Evolutionary conservation across 305 asterid species (phyloP).

Genomic region (Fraxinus xanthoxyloides): DNA sequence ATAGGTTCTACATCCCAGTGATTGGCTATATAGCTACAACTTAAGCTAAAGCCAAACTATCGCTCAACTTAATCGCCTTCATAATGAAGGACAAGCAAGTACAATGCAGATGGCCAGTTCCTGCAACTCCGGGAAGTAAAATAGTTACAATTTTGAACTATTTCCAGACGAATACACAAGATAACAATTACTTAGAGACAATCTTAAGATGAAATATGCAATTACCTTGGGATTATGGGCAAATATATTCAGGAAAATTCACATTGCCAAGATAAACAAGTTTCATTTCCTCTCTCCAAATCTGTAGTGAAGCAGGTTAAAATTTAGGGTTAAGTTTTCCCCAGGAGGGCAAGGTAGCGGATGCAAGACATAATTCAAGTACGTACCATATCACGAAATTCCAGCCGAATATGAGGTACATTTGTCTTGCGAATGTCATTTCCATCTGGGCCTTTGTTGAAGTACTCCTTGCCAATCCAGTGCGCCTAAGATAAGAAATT

Average conservation of each 20-base stretch:
- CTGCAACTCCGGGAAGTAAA: constrained; percentile 19
- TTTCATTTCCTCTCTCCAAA: constrained; percentile 94
- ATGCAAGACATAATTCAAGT: neutral
- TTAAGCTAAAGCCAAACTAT: constrained; percentile 5
- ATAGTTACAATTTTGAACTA: neutral
- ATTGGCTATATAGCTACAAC: neutral
- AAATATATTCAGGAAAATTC: constrained; percentile 48
- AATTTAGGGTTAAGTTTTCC: neutral
- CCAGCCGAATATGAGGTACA: constrained; percentile 94
- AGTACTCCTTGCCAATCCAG: constrained; percentile 90
- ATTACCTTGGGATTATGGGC: constrained; percentile 39
- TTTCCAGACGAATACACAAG: neutral
- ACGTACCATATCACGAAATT: constrained; percentile 89
- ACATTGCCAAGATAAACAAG: constrained; percentile 79
- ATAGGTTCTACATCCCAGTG: neutral
- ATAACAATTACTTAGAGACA: neutral
- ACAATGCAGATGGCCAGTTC: constrained; percentile 23
- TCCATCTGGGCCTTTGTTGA: constrained; percentile 87
- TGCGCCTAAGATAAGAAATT: constrained; percentile 56
- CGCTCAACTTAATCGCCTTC: neutral
- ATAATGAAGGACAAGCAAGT: neutral
- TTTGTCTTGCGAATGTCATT: constrained; percentile 94
- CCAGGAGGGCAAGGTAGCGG: neutral
- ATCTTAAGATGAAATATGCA: constrained; percentile 15
- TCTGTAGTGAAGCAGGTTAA: constrained; percentile 40